Evolutionary conservation across 805 yeast species (phyloP), one percentile per base, ranked within the genome.

Genomic region (Starmerella bombi): DNA sequence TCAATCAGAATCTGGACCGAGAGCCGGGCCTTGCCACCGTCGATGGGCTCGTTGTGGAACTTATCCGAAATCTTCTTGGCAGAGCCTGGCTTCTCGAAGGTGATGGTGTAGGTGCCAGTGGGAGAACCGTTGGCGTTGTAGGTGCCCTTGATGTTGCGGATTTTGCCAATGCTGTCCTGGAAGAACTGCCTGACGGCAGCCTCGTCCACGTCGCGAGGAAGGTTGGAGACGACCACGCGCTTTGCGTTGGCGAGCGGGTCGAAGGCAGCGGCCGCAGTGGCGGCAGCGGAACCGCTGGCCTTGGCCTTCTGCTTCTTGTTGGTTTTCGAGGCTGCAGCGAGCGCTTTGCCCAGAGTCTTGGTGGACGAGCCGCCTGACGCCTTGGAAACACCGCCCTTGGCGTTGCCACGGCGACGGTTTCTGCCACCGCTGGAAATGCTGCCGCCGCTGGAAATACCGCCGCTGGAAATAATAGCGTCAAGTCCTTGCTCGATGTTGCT

Each of bases 11-110:
- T 67, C 63, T 85, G 95, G 40, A 75, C 64, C 62, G 72, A 80
- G 69, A 91, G 72, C 60, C 70, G 79, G 50, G 73, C 61, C 45
- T 76, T 71, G 46, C 96, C 96, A 41, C 77, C 77, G 59, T 91
- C 98, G 54, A 91, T 81, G 56, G 94, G 86, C 34, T 94, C 88
- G 57, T 91, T 88, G 62, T 88, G 81, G 67, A 79, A 88, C 56
- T 77, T 77, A 56, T 75, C 74, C 55, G 81, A 81, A 37, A 95
- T 94, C 55, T 66, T 69, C 46, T 72, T 64, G 38, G 97, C 97
- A 59, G 71, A 70, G 44, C 77, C 76, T 38, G 72, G 60, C 44
- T 69, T 67, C 57, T 66, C 74, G 69, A 91, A 91, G 44, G 77
- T 69, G 55, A 91, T 73, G 43, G 91, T 84, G 48, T 94, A 94